A percentile compares a stretch with the other conserved stretches of the same genome.
Conservation (phyloP, 2,329 filamentous ascomycete species). For the Arachnomyces sp. region DNA sequence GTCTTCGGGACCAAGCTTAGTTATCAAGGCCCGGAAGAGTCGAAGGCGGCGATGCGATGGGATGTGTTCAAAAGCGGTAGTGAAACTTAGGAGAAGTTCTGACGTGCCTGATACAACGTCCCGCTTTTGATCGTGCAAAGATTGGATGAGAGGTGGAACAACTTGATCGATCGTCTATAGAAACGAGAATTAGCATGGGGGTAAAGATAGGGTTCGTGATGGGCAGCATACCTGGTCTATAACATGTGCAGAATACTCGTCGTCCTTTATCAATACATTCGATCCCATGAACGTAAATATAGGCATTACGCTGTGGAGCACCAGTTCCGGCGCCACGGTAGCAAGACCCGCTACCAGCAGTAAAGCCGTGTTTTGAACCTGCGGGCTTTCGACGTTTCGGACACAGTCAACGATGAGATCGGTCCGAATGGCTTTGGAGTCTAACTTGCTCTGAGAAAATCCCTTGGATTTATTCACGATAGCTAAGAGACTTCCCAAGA, state of each 20-base stretch:
- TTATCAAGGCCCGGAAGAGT: conserved; percentile 75
- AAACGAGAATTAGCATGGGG: not conserved
- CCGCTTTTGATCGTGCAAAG: conserved; percentile 68
- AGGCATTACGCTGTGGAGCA: conserved; percentile 96
- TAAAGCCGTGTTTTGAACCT: conserved; percentile 86
- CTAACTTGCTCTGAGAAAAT: conserved; percentile 47
- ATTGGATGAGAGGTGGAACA: conserved; percentile 81
- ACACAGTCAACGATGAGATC: conserved; percentile 92
- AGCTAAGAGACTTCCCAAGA: conserved; percentile 69
- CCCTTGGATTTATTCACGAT: conserved; percentile 70
- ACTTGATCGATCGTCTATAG: conserved; percentile 84
- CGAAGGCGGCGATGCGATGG: conserved; percentile 74
- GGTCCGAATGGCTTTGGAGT: conserved; percentile 70
- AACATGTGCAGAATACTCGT: conserved; percentile 94
- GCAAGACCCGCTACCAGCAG: conserved; percentile 81
- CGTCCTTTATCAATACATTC: conserved; percentile 81
- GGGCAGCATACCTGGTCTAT: conserved; percentile 55
- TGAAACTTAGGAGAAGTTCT: conserved; percentile 89
- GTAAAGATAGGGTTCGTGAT: not conserved
- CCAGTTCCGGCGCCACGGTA: conserved; percentile 76
- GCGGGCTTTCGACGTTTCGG: conserved; percentile 79
- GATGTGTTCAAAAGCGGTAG: conserved; percentile 92
- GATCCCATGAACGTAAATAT: conserved; percentile 98
- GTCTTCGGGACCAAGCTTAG: conserved; percentile 75
- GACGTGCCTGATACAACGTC: conserved; percentile 73